phyloP scores from a whole-genome alignment of 768 basidiomycete species.

The Hericium coralloides region DNA sequence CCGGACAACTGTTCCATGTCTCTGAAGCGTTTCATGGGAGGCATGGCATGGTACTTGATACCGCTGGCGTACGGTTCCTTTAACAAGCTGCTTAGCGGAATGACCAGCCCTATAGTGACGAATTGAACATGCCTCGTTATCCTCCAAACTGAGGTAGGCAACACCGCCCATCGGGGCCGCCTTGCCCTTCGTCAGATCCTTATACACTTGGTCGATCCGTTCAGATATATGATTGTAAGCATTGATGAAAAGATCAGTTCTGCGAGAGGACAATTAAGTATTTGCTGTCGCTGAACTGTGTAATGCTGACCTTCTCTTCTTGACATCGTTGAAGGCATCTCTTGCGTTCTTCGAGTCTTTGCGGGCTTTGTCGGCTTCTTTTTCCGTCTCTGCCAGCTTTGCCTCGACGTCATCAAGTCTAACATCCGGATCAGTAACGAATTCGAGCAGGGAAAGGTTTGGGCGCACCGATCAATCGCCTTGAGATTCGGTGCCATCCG shows the following conservation, averaged over 20 bases:
- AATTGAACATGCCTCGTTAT: conserved; percentile 64
- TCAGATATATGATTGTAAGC: conserved; percentile 96
- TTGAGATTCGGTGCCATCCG: conserved; percentile 96
- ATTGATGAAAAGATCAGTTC: conserved; percentile 85
- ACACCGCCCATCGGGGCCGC: conserved; percentile 92
- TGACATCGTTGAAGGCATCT: conserved; percentile 86
- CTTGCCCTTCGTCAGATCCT: conserved; percentile 94
- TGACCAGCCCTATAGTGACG: neutral
- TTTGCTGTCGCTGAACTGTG: neutral
- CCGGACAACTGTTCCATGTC: conserved; percentile 99
- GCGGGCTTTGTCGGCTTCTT: conserved; percentile 85
- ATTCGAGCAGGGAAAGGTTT: neutral
- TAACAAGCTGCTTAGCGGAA: neutral
- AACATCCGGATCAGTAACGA: neutral
- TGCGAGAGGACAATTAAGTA: conserved; percentile 12
- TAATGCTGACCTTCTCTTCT: conserved; percentile 56
- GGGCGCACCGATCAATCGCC: conserved; percentile 74
- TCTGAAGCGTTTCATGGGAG: conserved; percentile 97
- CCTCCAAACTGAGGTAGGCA: conserved; percentile 92
- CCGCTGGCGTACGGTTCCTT: conserved; percentile 81
- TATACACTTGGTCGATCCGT: conserved; percentile 91
- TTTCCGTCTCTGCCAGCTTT: conserved; percentile 82
- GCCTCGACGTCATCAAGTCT: conserved; percentile 80
- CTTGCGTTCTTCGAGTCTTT: conserved; percentile 86
- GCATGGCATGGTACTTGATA: conserved; percentile 99